Percentiles rank a stretch among this genome's conserved stretches.
Evolutionary conservation across 2,329 filamentous ascomycete species (phyloP).

Genomic region (Neoscytalidium dimidiatum): DNA sequence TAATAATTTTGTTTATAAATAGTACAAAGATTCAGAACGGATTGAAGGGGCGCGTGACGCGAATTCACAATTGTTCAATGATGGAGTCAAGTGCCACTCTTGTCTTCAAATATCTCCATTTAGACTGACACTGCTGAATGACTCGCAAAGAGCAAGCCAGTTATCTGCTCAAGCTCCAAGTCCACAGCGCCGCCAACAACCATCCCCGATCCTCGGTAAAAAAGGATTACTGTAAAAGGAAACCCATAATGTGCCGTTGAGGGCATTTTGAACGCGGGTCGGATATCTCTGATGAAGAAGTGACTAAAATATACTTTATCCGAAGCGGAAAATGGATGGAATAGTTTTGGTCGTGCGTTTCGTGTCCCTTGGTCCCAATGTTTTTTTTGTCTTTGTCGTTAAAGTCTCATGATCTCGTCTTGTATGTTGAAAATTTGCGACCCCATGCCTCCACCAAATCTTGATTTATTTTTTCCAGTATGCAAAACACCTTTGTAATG

Average conservation of each 20-base stretch:
- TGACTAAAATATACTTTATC: background rate
- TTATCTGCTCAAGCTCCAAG: too few relatives aligned
- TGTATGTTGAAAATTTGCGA: conserved; percentile 6
- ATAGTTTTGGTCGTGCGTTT: background rate
- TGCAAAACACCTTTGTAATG: conserved; percentile 6
- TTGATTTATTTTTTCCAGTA: background rate
- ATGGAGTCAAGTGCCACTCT: too few relatives aligned
- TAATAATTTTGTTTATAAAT: too few relatives aligned
- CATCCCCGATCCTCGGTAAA: too few relatives aligned
- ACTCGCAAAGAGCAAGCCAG: too few relatives aligned
- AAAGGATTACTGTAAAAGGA: background rate
- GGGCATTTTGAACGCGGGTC: conserved; percentile 1
- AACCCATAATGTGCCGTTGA: conserved; percentile 11
- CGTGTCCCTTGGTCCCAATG: background rate
- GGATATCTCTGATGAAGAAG: conserved; percentile 15
- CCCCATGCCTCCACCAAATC: background rate
- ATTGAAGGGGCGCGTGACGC: too few relatives aligned
- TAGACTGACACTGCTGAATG: too few relatives aligned
- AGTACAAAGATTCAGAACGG: too few relatives aligned
- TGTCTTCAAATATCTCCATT: too few relatives aligned
- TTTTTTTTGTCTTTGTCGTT: background rate
- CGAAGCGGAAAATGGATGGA: background rate
- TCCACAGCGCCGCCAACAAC: too few relatives aligned
- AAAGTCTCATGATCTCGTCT: conserved; percentile 11
- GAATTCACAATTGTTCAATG: too few relatives aligned